Conservation (phyloP, 2,329 filamentous ascomycete genomes). For the Ophiostoma novo-ulmi region DNA sequence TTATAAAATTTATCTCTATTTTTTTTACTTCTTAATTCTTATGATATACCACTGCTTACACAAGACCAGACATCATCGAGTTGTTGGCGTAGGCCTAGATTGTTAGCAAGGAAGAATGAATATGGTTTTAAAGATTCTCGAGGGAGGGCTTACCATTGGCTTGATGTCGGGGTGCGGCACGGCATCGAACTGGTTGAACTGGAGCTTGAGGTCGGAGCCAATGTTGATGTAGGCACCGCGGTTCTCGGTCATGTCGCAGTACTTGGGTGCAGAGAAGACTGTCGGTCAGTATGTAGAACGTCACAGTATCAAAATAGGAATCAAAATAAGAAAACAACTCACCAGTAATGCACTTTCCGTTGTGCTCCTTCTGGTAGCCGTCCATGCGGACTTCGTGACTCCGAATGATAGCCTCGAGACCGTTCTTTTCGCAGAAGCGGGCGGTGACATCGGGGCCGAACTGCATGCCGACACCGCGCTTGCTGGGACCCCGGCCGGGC, state of each 20-base stretch:
- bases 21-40: neutral
- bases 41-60: constrained; percentile 43
- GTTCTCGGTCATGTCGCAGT: constrained; percentile 97
- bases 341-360: constrained; percentile 91
- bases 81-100: constrained; percentile 75
- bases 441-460: constrained; percentile 97
- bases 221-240: constrained; percentile 98
- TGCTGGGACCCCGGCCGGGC: constrained; percentile 85
- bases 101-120: constrained; percentile 20
- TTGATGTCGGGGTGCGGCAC: constrained; percentile 94
- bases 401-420: constrained; percentile 87
- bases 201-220: constrained; percentile 81
- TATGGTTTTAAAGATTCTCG: no score
- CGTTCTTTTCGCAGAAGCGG: constrained; percentile 93
- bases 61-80: constrained; percentile 71
- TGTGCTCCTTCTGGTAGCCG: constrained; percentile 97
- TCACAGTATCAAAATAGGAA: neutral
- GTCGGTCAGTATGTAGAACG: neutral
- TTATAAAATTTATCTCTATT: neutral
- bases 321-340: constrained; percentile 31
- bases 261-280: constrained; percentile 96
- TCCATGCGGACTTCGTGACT: constrained; percentile 99
- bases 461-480: constrained; percentile 91
- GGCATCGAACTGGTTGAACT: constrained; percentile 90
- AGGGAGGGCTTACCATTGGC: constrained; percentile 63